Conservation (phyloP, 805 yeast genomes). For the Myxozyma geophila region DNA sequence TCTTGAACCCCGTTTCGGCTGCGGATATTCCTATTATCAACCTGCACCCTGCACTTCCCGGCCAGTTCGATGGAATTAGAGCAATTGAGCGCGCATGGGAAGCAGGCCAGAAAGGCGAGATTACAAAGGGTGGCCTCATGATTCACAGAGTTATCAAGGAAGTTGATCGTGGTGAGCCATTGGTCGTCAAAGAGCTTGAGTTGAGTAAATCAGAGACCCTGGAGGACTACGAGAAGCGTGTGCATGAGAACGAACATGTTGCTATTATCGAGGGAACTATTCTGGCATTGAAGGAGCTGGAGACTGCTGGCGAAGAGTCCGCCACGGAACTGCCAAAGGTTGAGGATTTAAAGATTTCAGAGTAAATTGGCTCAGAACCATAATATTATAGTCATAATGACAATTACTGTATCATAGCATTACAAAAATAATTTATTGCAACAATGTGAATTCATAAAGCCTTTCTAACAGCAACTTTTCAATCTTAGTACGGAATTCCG, state of each 20-base stretch:
- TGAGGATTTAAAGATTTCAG: slow-evolving; percentile 3
- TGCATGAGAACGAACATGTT: slow-evolving; percentile 80
- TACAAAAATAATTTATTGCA: not conserved
- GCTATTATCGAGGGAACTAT: slow-evolving; percentile 94
- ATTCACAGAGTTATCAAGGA: slow-evolving; percentile 95
- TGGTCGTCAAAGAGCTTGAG: slow-evolving; percentile 77
- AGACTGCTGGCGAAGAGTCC: not conserved
- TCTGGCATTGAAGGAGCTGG: slow-evolving; percentile 53
- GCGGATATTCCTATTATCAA: slow-evolving; percentile 80
- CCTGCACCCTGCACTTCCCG: slow-evolving; percentile 96
- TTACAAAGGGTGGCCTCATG: slow-evolving; percentile 87
- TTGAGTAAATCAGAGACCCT: slow-evolving; percentile 73
- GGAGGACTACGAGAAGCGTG: slow-evolving; percentile 79
- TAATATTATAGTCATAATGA: not conserved
- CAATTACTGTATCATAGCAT: slow-evolving; percentile 1
- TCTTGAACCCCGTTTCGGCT: slow-evolving; percentile 65
- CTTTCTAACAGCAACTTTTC: not conserved
- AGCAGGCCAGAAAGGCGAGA: slow-evolving; percentile 85
- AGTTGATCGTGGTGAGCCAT: slow-evolving; percentile 91
- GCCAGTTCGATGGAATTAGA: slow-evolving; percentile 94
- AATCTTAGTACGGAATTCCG: slow-evolving; percentile 71
- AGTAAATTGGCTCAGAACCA: not conserved
- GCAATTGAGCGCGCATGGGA: slow-evolving; percentile 97
- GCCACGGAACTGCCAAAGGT: not conserved
- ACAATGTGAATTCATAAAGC: not conserved